Evolutionary conservation across 2,329 filamentous ascomycete species (phyloP), one percentile per base, ranked within the genome.

Genomic region (Stagonosporopsis tanaceti): DNA sequence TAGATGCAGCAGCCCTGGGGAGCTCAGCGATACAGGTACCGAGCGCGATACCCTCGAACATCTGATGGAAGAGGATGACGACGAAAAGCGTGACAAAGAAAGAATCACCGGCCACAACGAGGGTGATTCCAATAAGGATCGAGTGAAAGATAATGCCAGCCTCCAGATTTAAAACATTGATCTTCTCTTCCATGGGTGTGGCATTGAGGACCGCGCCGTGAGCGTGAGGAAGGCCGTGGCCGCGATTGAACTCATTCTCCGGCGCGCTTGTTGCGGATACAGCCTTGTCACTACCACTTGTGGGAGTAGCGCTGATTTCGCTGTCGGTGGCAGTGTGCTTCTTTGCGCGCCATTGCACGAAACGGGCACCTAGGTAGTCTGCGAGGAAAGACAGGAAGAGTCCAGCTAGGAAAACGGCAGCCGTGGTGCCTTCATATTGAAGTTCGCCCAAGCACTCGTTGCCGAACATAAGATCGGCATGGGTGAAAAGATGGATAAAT

Each of bases 21-120:
- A 91, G 79, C 0, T 83, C 81, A 8, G 89, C 87, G 60, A 92
- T 92, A 14, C 88, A 85, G 8, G 86, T 86, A 17, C 90, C 89
- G 0, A 93, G 85, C 0, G 90, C 90, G 42, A 93, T 81, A 4
- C 90, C 90, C 70, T 92, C 89, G 66, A 93, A 91, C 79, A 90
- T 86, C 68, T 92, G 90, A 69, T 92, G 90, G 78, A 92, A 92
- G 54, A 92, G 77, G 56, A 93, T 90, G 51, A 92, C 89, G 41
- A 81, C 74, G 61, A 84, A 79, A 2, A 85, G 76, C 0, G 81
- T 83, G 38, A 78, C 76, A 71, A 84, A 84, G 66, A 78, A 81
- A 4, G 77, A 79, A 66, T 85, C 81, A 2, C 79, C 79, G 0
- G 81, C 77, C 1, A 84, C 81, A 6, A 83, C 85, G 1, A 89